These are phyloP conservation scores for Russula ochroleuca DNA, from an alignment of 768 basidiomycete genomes.

Conservation along the genomic window DNA sequence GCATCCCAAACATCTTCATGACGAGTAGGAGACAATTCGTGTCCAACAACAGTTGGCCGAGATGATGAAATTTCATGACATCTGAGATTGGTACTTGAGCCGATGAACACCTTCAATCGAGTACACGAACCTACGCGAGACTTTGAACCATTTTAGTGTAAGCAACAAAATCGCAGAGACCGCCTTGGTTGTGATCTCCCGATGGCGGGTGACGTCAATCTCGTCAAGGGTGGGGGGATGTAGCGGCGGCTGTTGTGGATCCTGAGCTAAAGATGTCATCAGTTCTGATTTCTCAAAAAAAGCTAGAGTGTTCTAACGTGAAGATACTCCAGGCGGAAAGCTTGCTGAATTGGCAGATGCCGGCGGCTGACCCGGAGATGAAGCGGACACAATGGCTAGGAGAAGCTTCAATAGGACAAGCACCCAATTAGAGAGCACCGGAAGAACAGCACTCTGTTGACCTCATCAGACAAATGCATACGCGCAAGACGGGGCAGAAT, in stretches of 20 bases:
- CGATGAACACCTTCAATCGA: neutral
- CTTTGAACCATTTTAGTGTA: conserved; percentile 97
- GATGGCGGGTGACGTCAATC: conserved; percentile 88
- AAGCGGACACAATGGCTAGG: conserved; percentile 87
- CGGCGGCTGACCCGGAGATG: conserved; percentile 56
- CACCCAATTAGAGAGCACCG: conserved; percentile 84
- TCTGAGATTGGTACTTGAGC: conserved; percentile 47
- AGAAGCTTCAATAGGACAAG: conserved; percentile 89
- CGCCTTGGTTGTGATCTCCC: conserved; percentile 96
- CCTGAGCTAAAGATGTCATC: conserved; percentile 43
- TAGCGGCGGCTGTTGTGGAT: conserved; percentile 47
- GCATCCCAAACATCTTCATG: conserved; percentile 96
- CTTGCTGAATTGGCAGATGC: conserved; percentile 64
- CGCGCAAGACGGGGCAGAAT: conserved; percentile 5
- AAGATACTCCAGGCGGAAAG: conserved; percentile 66
- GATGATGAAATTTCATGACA: conserved; percentile 96
- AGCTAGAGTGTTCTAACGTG: conserved; percentile 44
- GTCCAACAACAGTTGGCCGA: conserved; percentile 92
- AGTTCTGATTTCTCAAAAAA: conserved; percentile 5
- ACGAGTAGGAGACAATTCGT: conserved; percentile 92
- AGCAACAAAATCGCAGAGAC: conserved; percentile 91
- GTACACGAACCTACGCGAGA: conserved; percentile 68
- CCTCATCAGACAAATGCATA: conserved; percentile 9
- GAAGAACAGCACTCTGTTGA: conserved; percentile 71
- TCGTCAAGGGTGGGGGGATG: conserved; percentile 83